Base-by-base conservation (phyloP, 1,139 yeast species). In the Yamadazyma membranifaciens region DNA sequence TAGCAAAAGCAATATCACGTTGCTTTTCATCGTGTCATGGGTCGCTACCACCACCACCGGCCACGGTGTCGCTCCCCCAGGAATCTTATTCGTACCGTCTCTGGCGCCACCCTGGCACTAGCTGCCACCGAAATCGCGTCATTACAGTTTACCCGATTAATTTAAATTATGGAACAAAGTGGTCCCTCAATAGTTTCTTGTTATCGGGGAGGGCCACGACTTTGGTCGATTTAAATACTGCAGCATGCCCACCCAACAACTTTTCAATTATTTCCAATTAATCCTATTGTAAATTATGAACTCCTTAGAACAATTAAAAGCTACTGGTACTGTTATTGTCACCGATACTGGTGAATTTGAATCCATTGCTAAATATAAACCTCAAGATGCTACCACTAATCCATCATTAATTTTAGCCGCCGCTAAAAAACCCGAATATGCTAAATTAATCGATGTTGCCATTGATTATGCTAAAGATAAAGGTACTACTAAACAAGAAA, bases 281-380 rank as follows among this genome's bases (percentile, higher is more conserved):
- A n/a, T 20, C 5, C 5, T 20, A 20, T 20, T 20, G 24, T 20
- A 20, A 20, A 20, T 20, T 7, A 35, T 35, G 37, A 82, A 82
- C 77, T 86, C 97, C 44, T 78, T 91, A 62, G 98, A 85, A 69
- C 92, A 86, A 74, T 81, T 92, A 65, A 92, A 92, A 71, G 91
- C 95, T 53, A 69, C 96, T 46, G 98, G 98, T 57, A 92, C 98
- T 55, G 83, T 80, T 56, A 95, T 92, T 61, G 98, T 92, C 63
- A 87, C 98, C 54, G 98, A 92, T 75, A 91, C 98, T 50, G 98
- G 98, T 76, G 98, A 92, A 71, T 92, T 92, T 65, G 98, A 89
- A 69, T 84, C 94, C 53, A 92, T 92, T 64, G 96, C 97, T 63
- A 88, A 89, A 73, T 92, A 86, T 78, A 88, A 92, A 60, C 98